Evolutionary conservation across 140 eudicot genomes (phyloP), one percentile per base, ranked within the genome.

Genomic region (Ambrosia hybrid): DNA sequence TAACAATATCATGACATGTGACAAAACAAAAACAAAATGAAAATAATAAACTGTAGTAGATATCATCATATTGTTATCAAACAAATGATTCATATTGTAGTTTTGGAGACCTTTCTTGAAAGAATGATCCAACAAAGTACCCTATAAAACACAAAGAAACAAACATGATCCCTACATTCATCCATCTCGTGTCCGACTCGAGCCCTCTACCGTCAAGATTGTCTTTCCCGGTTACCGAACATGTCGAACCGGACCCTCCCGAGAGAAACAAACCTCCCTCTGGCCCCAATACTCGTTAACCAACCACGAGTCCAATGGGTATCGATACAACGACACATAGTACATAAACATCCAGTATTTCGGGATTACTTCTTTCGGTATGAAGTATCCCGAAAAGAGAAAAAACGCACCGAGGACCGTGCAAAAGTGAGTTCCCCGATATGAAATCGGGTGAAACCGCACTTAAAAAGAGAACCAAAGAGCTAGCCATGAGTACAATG

Each of bases 321-420:
- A 94, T 70, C 96, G 80, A 83, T 94, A 94, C 30, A 94, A 82
- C 0, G 97, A 90, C 34, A 94, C 88, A 73, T 94, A 94, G 82
- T 94, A 94, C 99, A 94, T 94, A 76, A 94, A 87, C 67, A 88
- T 68, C 99, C 99, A 94, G 53, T 94, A 94, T 39, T 88, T 91
- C 6, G 97, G 99, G 26, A 94, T 88, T 63, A 72, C 76, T 77
- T 94, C 95, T 70, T 83, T 90, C 0, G 99, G 99, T 15, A 94
- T 94, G 66, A 94, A 94, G 71, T 94, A 94, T 15, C 99, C 97
- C 2, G 99, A 94, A 76, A 94, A 94, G 70, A 94, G 89, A 45
- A 94, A 94, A 77, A 90, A 94, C 0, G 97, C 96, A 38, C 99
- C 99, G 9, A 90, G 93, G 68, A 90, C 99, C 3, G 96, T 82